These are phyloP conservation scores for Paralagenidium karlingii DNA, from an alignment of 352 stramenopile genomes.

Conservation along the genomic window DNA sequence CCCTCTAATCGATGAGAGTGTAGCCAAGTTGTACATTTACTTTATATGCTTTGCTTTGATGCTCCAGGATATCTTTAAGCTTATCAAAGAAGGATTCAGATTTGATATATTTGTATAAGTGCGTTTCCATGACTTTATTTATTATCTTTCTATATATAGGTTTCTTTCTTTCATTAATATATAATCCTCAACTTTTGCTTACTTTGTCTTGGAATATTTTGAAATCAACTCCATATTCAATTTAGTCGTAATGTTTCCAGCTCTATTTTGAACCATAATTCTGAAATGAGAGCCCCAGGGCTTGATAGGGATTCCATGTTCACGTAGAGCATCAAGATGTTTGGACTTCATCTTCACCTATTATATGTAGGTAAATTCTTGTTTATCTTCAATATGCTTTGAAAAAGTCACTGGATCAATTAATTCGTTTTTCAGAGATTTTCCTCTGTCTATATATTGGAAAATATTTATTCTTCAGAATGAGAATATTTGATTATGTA, in stretches of 20 bases:
- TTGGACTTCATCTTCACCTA: too few relatives aligned
- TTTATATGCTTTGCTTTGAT: constrained; percentile 7
- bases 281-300: too few relatives aligned
- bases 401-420: too few relatives aligned
- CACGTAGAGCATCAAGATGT: too few relatives aligned
- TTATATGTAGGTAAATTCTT: too few relatives aligned
- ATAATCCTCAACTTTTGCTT: constrained; percentile 6
- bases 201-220: constrained; percentile 5
- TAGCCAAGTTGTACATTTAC: constrained; percentile 9
- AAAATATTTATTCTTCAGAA: too few relatives aligned
- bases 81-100: constrained; percentile 3
- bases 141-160: constrained; percentile 4
- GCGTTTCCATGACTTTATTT: constrained; percentile 4
- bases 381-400: too few relatives aligned
- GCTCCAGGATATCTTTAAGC: constrained; percentile 6
- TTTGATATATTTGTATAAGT: constrained; percentile 4
- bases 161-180: constrained; percentile 4
- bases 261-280: constrained; percentile 8
- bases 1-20: background rate
- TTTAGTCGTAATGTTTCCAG: constrained; percentile 4
- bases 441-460: too few relatives aligned
- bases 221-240: constrained; percentile 6
- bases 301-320: too few relatives aligned
- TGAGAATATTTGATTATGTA: too few relatives aligned
- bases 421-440: too few relatives aligned